Evolutionary conservation across 2,329 filamentous ascomycete species (phyloP), one percentile per base, ranked within the genome.

Genomic region (Fusarium sp.): DNA sequence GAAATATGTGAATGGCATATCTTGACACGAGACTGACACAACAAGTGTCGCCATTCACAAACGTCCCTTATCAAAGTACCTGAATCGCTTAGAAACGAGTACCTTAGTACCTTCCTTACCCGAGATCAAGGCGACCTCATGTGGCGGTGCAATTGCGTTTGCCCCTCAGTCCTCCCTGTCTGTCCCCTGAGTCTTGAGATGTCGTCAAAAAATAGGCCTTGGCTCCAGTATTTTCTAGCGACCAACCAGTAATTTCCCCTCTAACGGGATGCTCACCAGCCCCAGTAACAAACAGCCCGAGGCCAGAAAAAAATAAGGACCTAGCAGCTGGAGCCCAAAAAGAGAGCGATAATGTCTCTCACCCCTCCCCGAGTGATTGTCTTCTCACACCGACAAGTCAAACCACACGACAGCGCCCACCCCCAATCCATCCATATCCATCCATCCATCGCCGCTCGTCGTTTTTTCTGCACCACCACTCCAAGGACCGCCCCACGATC

Each of bases 311-410:
- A 72, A 66, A 63, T 66, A 69, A 68, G 65, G 56, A 61, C 61
- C 44, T 61, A 61, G 58, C 36, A 56, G 47, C 57, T 60, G 57
- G 47, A 48, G 70, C 68, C 70, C 67, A 48, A 59, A 68, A 58
- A 67, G 61, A 62, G 58, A 55, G 54, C 59, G 61, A 55, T 59
- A 62, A 62, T 68, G 68, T 68, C 69, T 65, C 74, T 70, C 68
- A 75, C 76, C 73, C 75, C 76, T 77, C 74, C 70, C 72, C 45
- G 59, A 75, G 73, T 62, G 63, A 69, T 77, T 64, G 72, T 66
- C 74, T 71, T 73, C 72, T 76, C 75, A 79, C 77, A 79, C 77
- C 77, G 77, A 79, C 77, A 79, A 77, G 72, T 78, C 73, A 75
- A 75, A 75, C 76, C 74, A 75, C 63, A 70, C 71, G 70, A 75